Percentiles rank a stretch among this genome's conserved stretches.
These are phyloP conservation scores for Phytopythium chamaehyphon DNA, from an alignment of 352 stramenopile genomes.

Conservation along the genomic window DNA sequence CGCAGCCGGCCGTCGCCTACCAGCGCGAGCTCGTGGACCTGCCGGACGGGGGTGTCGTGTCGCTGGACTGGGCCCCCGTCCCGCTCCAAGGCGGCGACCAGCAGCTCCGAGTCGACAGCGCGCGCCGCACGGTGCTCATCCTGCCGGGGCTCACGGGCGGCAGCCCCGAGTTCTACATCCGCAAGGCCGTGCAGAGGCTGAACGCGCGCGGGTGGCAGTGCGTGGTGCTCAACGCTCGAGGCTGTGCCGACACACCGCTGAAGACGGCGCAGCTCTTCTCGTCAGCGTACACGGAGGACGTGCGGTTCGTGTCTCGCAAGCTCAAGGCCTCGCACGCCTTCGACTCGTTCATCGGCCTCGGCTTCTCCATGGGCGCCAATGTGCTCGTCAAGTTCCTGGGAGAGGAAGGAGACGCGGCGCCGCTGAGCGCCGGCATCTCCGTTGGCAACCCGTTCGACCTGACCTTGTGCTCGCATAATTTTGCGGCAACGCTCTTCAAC, in stretches of 20 bases:
- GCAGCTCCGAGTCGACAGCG: conserved; percentile 22
- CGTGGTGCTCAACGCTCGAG: conserved; percentile 68
- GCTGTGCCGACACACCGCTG: conserved; percentile 61
- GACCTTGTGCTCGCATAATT: conserved; percentile 40
- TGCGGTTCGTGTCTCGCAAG: conserved; percentile 40
- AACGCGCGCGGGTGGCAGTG: conserved; percentile 51
- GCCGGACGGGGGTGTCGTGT: conserved; percentile 58
- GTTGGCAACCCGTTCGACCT: conserved; percentile 77
- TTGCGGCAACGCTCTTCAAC: conserved; percentile 46
- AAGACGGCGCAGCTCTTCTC: conserved; percentile 59
- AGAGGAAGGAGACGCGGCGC: conserved; percentile 38
- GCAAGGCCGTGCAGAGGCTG: conserved; percentile 33
- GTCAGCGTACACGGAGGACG: conserved; percentile 62
- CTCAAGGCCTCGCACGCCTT: conserved; percentile 46
- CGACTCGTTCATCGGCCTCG: conserved; percentile 49
- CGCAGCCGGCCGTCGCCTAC: conserved; percentile 37
- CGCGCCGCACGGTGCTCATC: conserved; percentile 44
- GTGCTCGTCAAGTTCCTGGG: conserved; percentile 79
- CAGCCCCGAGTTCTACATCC: conserved; percentile 75
- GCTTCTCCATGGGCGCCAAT: conserved; percentile 79
- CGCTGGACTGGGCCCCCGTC: conserved; percentile 63
- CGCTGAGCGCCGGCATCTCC: conserved; percentile 51
- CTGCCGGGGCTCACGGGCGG: conserved; percentile 64
- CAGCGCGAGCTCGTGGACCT: conserved; percentile 55
- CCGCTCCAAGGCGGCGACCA: conserved; percentile 5